These are phyloP conservation scores for Myxozyma vanderwaltii DNA, from an alignment of 805 yeast species.

Conservation along the genomic window DNA sequence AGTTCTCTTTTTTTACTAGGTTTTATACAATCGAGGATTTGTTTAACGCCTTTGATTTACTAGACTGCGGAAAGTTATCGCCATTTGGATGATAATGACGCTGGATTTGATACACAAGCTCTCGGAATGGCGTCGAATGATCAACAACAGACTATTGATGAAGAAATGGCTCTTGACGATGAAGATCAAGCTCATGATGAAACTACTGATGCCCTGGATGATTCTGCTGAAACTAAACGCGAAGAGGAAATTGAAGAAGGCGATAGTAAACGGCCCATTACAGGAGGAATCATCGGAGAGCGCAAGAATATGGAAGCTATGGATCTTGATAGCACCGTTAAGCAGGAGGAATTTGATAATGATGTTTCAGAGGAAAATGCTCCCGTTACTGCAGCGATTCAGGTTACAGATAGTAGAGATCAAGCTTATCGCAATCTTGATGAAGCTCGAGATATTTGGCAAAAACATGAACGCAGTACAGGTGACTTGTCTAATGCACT, in stretches of 20 bases:
- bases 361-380: conserved; percentile 38
- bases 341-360: conserved; percentile 41
- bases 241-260: conserved; percentile 38
- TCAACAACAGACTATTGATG: conserved; percentile 69
- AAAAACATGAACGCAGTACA: conserved; percentile 76
- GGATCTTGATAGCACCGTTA: conserved; percentile 43
- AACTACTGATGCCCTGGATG: conserved; percentile 43
- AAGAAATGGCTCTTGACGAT: conserved; percentile 78
- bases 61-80: conserved; percentile 16
- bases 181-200: conserved; percentile 36
- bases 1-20: neutral
- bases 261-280: conserved; percentile 38
- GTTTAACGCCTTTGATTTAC: neutral
- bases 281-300: conserved; percentile 56
- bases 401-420: conserved; percentile 9
- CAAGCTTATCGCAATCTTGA: conserved; percentile 51
- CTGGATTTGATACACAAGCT: conserved; percentile 80
- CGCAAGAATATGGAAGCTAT: conserved; percentile 37
- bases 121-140: conserved; percentile 86
- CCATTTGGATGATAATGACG: conserved; percentile 30
- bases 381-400: conserved; percentile 15
- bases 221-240: conserved; percentile 41
- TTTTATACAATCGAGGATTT: neutral
- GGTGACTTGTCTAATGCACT: conserved; percentile 83
- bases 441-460: conserved; percentile 80